Conservation (phyloP, 2,329 filamentous ascomycete genomes). For the Aspergillus glaucus region DNA sequence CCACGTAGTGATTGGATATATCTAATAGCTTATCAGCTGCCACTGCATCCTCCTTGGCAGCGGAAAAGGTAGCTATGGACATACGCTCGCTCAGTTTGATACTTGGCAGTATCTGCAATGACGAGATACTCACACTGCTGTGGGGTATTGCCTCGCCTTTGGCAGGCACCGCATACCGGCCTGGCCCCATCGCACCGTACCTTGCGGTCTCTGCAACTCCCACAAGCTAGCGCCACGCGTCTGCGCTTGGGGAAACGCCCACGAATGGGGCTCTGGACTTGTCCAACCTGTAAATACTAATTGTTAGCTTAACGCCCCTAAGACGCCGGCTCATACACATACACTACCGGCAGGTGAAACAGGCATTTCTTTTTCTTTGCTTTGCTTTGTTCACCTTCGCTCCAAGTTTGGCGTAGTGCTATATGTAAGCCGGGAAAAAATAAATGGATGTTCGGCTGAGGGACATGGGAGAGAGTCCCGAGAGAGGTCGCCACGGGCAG, state of each 20-base stretch:
- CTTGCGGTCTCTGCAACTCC: constrained; percentile 1
- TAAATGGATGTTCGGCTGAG: too few relatives aligned
- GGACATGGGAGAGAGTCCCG: too few relatives aligned
- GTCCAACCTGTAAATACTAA: too few relatives aligned
- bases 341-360: too few relatives aligned
- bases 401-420: too few relatives aligned
- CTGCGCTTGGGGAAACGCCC: constrained; percentile 1
- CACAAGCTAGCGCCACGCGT: constrained; percentile 1
- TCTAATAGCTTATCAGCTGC: background rate
- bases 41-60: background rate
- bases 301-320: too few relatives aligned
- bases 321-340: too few relatives aligned
- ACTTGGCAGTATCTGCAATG: background rate
- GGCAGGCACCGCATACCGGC: background rate
- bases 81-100: constrained; percentile 2
- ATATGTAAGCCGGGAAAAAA: too few relatives aligned
- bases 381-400: too few relatives aligned
- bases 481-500: too few relatives aligned
- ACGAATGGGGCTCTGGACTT: too few relatives aligned
- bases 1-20: background rate
- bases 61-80: background rate
- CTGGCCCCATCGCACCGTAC: constrained; percentile 1
- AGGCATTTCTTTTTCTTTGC: too few relatives aligned
- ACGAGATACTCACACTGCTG: background rate
- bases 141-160: background rate